These are phyloP conservation scores for Aspergillus sp. DNA, from an alignment of 2,329 filamentous ascomycete species.

Conservation along the genomic window DNA sequence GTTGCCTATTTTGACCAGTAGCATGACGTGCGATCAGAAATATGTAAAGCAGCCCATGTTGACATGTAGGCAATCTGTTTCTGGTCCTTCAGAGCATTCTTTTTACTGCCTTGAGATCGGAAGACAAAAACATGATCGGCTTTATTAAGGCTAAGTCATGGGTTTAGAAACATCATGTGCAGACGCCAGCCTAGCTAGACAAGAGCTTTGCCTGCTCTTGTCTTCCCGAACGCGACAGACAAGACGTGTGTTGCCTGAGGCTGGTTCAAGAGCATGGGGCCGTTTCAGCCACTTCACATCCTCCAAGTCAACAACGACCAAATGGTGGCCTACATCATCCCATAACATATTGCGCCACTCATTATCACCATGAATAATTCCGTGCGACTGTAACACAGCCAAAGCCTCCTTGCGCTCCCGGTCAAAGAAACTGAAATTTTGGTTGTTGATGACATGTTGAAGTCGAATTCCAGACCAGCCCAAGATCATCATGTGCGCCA, in stretches of 20 bases:
- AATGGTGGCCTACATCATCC: constrained; percentile 8
- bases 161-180: too few relatives aligned
- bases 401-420: constrained; percentile 10
- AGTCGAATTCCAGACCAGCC: constrained; percentile 9
- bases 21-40: too few relatives aligned
- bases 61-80: too few relatives aligned
- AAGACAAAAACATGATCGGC: too few relatives aligned
- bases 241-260: constrained; percentile 6
- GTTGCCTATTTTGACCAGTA: too few relatives aligned
- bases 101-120: too few relatives aligned
- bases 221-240: neutral
- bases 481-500: constrained; percentile 13
- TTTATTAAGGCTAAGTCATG: too few relatives aligned
- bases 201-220: neutral
- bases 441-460: constrained; percentile 10
- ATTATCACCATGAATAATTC: constrained; percentile 13
- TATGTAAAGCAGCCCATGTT: too few relatives aligned
- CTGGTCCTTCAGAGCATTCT: too few relatives aligned
- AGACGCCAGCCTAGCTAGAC: neutral
- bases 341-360: constrained; percentile 20
- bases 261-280: constrained; percentile 9
- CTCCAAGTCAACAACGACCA: constrained; percentile 21
- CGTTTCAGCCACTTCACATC: constrained; percentile 14
- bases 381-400: constrained; percentile 7
- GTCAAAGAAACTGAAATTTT: constrained; percentile 9